Evolutionary conservation across 1,284 basidiomycete species (phyloP), one percentile per base, ranked within the genome.

Genomic region (Boletus smithii): DNA sequence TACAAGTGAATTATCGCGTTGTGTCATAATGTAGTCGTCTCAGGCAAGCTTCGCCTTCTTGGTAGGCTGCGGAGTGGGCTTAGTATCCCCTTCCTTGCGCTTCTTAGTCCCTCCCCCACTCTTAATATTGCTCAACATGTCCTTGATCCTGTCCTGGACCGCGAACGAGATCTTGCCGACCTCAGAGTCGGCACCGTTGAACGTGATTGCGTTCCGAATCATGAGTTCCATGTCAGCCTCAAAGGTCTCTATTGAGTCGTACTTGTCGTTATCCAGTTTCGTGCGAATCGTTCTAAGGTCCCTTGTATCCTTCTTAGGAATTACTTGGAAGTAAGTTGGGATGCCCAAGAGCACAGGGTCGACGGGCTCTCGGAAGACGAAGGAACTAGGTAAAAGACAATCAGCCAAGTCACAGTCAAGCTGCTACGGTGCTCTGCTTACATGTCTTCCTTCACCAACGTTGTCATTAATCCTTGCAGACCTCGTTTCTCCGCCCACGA

Each of bases 361-460:
- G 13, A 95, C 92, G n/a, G 92, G 85, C 52, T 89, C 86, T 44
- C 81, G 81, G 73, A 95, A 95, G 40, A 88, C 76, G 65, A 83
- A 83, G 11, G 83, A 85, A 29, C 85, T 87, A 24, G 57, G 29
- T 48, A 35, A 48, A 50, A 11, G 49, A 36, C 46, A 50, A 11
- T 46, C 40, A 47, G 46, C 23, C 42, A 46, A 17, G 49, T 30
- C 33, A 20, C 16, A 31, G 44, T 20, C 16, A 11, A 34, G 10
- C n/a, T 44, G 11, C 14, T 13, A 43, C 14, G 11, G 13, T 11
- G 39, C 86, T 60, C 11, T 8, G 42, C 88, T 62, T 65, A 88
- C 89, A 81, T 65, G 39, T 77, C 76, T 53, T 93, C 89, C 57
- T 85, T 83, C 43, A 80, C 74, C 27, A 95, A 66, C 33, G 79